Base-by-base conservation (phyloP, 148 eudicot species). In the Gaultheria prostrata region DNA sequence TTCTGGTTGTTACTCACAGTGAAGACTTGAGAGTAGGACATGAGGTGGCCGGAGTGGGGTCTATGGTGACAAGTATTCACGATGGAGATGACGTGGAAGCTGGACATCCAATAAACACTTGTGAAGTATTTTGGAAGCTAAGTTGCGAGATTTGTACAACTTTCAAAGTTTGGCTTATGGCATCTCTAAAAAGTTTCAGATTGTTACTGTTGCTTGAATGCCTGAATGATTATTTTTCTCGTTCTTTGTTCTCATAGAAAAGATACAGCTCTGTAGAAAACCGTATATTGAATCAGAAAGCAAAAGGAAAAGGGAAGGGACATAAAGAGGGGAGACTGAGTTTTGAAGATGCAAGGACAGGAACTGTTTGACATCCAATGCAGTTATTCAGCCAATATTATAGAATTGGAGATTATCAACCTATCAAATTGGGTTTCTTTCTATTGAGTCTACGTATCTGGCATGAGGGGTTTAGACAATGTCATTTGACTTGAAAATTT, bases 151-250 rank as follows among this genome's bases (percentile, higher is more conserved):
- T 39, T 35, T 71, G 28, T 32, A 71, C 39, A 2, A 70, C 74
- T 70, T 70, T 70, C 43, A 39, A 45, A 71, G 75, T 71, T 71
- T 72, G 76, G 49, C 46, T 72, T 72, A 7, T 72, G n/a, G 49
- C 48, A 33, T 15, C 46, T 39, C 46, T 39, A 72, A 8, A 18
- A 35, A 33, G 76, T 72, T 72, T 72, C 76, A 72, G 46, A 35
- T 72, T 72, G 49, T 35, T 7, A 35, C 76, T 46, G 18, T 72
- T 72, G 48, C 21, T 35, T 72, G 43, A 35, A 35, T 14, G 35
- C 73, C 35, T 30, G 70, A n/a, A 26, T 63, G 32, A 63, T 24
- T 24, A 72, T 39, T 35, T 71, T 45, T 39, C 77, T 45, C 7
- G 1, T 74, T 32, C 77, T 39, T 74, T 10, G 14, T 43, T 74